Evolutionary conservation across 495 filamentous ascomycete species (phyloP), one percentile per base, ranked within the genome.

Genomic region (Daldinia loculata): DNA sequence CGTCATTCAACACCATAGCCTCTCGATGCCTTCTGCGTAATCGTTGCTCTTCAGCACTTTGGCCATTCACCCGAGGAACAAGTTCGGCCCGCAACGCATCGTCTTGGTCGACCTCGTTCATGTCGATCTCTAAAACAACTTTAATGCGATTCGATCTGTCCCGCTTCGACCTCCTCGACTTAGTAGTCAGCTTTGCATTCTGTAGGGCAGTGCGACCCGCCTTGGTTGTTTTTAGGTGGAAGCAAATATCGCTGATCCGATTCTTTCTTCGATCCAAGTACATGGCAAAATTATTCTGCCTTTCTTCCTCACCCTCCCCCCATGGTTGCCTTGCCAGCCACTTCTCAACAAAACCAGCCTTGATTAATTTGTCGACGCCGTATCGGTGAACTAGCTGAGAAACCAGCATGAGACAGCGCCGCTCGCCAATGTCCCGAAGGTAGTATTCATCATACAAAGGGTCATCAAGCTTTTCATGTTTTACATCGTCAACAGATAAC

Each of bases 1-100:
- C 88, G 56, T 89, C 89, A 67, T 88, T 88, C 58, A 91, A 61
- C 11, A 91, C 88, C 83, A 91, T 88, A 8, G 88, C 89, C 74
- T 91, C 87, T 63, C 88, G 79, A 55, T 89, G 80, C 22, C 85
- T 81, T 62, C 88, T 79, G 57, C 88, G 79, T 55, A 86, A 71
- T 36, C 84, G 80, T 68, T 85, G 80, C 71, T 88, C 86, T 61
- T 85, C 86, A 22, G 74, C 75, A 51, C 73, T 84, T 68, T 83
- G 82, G 7, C 83, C 82, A 29, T 78, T 77, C 9, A 78, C 72
- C n/a, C 84, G 77, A 27, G 82, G 69, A 52, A 79, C 63, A n/a
- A 76, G 59, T 52, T 68, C 75, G 22, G 66, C 43, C 24, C 63
- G 30, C 57, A 65, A 61, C 72, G 68, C 48, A 70, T 70, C 41